Evolutionary conservation across 2,329 filamentous ascomycete genomes (phyloP), one percentile per base, ranked within the genome.

Genomic region (Xylariaceae sp.): DNA sequence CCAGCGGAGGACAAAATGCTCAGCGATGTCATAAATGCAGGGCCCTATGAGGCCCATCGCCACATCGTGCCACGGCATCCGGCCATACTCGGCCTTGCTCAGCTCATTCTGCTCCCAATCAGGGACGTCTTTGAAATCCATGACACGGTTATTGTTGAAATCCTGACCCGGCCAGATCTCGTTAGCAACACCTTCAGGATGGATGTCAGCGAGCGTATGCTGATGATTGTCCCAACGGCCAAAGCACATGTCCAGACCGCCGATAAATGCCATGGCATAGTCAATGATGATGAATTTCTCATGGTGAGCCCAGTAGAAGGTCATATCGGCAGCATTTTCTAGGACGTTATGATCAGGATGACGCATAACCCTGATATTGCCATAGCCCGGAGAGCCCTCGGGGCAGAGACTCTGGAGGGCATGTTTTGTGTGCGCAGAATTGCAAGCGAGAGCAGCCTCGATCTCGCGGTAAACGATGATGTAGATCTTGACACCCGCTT

Each of bases 51-150:
- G 63, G 12, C 87, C 91, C 88, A 97, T 95, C 9, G 89, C 80
- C 2, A 96, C 91, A 68, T 99, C 94, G 67, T 97, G 92, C 94
- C 94, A 99, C 0, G 92, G 92, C 94, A 99, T 97, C 29, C 94
- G 86, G 7, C 92, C 92, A 64, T 86, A 95, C 46, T 96, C 89
- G 2, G 87, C 85, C 72, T 97, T 97, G 70, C 85, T 90, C 15
- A 97, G 76, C 68, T 96, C 90, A 61, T 99, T 97, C 47, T 87
- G 83, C 70, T 94, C 90, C 92, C 92, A 97, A 67, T 96, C 87
- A 29, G 88, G 71, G 1, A 97, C 94, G 30, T 86, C 87, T 63
- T 96, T 80, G 69, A 97, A 99, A 66, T 99, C 94, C 86, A 95
- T 88, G 63, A 97, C 86, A 36, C 92, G 84, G 69, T 96, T 96